A percentile compares a stretch with the other conserved stretches of the same genome.
These are phyloP conservation scores for Pichia sp. DNA, from an alignment of 1,139 yeast species.

Conservation along the genomic window DNA sequence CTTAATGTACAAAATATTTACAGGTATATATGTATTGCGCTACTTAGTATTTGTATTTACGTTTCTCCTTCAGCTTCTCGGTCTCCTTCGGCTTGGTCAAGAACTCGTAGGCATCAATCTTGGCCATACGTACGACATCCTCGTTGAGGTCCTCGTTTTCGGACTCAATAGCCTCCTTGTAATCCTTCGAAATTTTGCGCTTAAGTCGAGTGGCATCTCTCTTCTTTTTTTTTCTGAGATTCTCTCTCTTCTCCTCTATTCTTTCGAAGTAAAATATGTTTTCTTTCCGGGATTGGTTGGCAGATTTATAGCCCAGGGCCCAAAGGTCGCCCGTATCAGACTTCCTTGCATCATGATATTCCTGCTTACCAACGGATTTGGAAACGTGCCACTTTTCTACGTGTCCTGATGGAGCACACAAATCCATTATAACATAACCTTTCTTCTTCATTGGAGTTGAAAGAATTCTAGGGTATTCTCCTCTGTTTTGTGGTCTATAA, in stretches of 20 bases:
- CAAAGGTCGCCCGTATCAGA: slow-evolving; percentile 82
- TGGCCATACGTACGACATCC: slow-evolving; percentile 23
- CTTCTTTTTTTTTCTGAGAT: slow-evolving; percentile 24
- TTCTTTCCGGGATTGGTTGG: slow-evolving; percentile 36
- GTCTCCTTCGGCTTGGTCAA: slow-evolving; percentile 26
- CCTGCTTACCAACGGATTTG: slow-evolving; percentile 68
- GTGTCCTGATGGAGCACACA: slow-evolving; percentile 75
- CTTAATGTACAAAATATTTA: not conserved
- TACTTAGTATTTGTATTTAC: slow-evolving; percentile 15
- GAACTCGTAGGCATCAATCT: slow-evolving; percentile 27
- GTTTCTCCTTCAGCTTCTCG: slow-evolving; percentile 21
- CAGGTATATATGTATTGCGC: not conserved
- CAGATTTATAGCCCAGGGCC: slow-evolving; percentile 75
- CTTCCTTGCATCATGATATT: slow-evolving; percentile 88
- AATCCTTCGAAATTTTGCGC: slow-evolving; percentile 24
- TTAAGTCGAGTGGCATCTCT: slow-evolving; percentile 24
- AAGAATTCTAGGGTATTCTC: slow-evolving; percentile 71
- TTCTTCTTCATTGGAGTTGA: slow-evolving; percentile 71
- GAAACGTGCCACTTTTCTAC: slow-evolving; percentile 87
- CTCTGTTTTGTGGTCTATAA: slow-evolving; percentile 33
- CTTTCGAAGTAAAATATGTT: slow-evolving; percentile 28
- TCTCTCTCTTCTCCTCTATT: slow-evolving; percentile 29
- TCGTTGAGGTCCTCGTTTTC: slow-evolving; percentile 22
- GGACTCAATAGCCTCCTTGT: slow-evolving; percentile 24
- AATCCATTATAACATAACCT: slow-evolving; percentile 75